phyloP scores from a whole-genome alignment of 2,329 filamentous ascomycete species.

The Monosporascus sp. region DNA sequence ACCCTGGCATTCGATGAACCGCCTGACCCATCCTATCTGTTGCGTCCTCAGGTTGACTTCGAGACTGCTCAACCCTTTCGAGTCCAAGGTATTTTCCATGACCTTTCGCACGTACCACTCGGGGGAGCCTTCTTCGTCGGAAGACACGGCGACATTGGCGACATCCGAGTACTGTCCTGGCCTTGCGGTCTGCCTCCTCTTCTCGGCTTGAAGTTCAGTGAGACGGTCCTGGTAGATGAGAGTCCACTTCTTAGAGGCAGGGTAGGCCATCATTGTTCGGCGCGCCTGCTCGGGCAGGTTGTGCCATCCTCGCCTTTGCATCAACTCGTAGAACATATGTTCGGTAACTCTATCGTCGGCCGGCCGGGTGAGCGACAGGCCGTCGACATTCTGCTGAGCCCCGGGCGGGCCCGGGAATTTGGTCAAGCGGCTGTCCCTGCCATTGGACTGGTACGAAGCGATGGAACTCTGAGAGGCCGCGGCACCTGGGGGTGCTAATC shows the following conservation, averaged over 20 bases:
- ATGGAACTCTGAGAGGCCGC: constrained; percentile 53
- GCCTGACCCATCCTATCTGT: constrained; percentile 94
- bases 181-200: constrained; percentile 70
- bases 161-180: constrained; percentile 64
- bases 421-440: constrained; percentile 52
- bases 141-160: constrained; percentile 63
- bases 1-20: constrained; percentile 95
- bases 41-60: constrained; percentile 94
- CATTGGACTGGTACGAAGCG: constrained; percentile 39
- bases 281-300: constrained; percentile 91
- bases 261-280: constrained; percentile 94
- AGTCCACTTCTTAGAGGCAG: constrained; percentile 94
- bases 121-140: constrained; percentile 91
- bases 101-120: constrained; percentile 98
- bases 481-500: constrained; percentile 46
- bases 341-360: constrained; percentile 80
- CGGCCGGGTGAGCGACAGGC: constrained; percentile 63
- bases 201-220: constrained; percentile 91
- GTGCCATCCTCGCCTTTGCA: constrained; percentile 98
- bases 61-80: constrained; percentile 86
- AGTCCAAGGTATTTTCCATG: constrained; percentile 89
- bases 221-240: constrained; percentile 91
- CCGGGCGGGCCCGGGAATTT: constrained; percentile 41
- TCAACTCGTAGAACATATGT: constrained; percentile 84
- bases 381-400: constrained; percentile 34